Conservation (phyloP, 2,329 filamentous ascomycete genomes). For the Colletotrichum falcatum region DNA sequence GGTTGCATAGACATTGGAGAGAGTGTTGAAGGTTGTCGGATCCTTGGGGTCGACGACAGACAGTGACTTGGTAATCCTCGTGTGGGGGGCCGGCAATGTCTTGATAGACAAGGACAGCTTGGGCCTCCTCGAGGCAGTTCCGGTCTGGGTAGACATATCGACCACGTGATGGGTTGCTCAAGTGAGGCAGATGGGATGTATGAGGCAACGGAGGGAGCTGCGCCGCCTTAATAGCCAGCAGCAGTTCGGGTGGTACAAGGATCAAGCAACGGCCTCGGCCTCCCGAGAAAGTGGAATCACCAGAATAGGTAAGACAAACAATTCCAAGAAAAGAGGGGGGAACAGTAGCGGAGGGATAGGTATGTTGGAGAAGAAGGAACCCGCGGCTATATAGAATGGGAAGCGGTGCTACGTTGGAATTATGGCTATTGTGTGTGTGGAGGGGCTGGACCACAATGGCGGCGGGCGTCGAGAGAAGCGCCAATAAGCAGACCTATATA, state of each 20-base stretch:
- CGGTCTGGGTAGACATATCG: conserved; percentile 54
- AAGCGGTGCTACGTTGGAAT: conserved; percentile 18
- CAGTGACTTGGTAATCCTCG: conserved; percentile 57
- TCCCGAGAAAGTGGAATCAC: conserved; percentile 31
- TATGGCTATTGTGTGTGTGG: conserved; percentile 22
- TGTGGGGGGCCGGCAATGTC: conserved; percentile 53
- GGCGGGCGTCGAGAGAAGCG: conserved; percentile 30
- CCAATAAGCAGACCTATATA: conserved; percentile 36
- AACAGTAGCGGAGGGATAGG: conserved; percentile 7
- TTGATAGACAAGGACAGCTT: conserved; percentile 69
- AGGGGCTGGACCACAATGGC: conserved; percentile 14
- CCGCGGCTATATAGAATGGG: conserved; percentile 40
- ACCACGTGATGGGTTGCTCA: conserved; percentile 15
- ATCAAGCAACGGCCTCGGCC: conserved; percentile 45
- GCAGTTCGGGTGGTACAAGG: conserved; percentile 44
- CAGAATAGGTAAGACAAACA: conserved; percentile 13
- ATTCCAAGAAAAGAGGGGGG: conserved; percentile 16
- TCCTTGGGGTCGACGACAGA: conserved; percentile 66
- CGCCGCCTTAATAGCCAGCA: conserved; percentile 44
- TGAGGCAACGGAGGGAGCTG: conserved; percentile 5
- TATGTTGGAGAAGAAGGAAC: conserved; percentile 6
- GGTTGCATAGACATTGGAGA: conserved; percentile 73
- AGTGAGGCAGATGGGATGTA: not conserved
- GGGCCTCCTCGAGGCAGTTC: conserved; percentile 60
- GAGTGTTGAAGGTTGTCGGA: conserved; percentile 73